These are phyloP conservation scores for Herpotrichia juniperi DNA, from an alignment of 2,329 filamentous ascomycete genomes.

Conservation along the genomic window DNA sequence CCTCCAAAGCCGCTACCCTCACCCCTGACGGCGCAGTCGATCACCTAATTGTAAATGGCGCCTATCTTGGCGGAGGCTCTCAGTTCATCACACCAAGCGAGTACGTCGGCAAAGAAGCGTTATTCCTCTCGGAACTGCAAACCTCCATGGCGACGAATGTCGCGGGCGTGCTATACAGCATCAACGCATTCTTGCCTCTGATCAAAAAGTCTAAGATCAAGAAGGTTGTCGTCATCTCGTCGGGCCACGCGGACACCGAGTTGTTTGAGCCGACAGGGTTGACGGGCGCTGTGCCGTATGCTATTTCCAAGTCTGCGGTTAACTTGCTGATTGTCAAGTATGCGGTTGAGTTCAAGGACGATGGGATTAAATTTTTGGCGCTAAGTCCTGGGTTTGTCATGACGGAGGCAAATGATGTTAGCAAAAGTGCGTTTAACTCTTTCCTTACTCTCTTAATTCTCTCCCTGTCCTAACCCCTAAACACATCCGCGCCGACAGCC, in stretches of 20 bases:
- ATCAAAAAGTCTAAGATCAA: constrained; percentile 46
- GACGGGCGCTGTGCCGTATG: constrained; percentile 37
- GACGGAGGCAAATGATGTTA: background rate
- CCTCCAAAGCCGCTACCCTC: constrained; percentile 36
- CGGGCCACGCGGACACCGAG: constrained; percentile 42
- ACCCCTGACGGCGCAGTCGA: constrained; percentile 48
- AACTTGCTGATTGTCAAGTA: constrained; percentile 53
- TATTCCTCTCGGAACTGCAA: constrained; percentile 17
- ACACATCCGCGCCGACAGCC: background rate
- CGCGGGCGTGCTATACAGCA: constrained; percentile 36
- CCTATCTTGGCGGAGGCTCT: constrained; percentile 29
- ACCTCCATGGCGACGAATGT: constrained; percentile 34
- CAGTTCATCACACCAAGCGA: constrained; percentile 20
- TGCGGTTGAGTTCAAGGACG: constrained; percentile 35
- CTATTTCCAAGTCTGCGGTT: constrained; percentile 48
- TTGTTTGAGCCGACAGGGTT: constrained; percentile 29
- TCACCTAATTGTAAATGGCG: constrained; percentile 51
- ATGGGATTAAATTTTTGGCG: constrained; percentile 27
- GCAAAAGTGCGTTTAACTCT: background rate
- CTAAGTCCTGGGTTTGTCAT: constrained; percentile 27
- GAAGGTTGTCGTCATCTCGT: constrained; percentile 51
- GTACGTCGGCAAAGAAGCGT: constrained; percentile 13
- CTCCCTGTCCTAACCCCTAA: too few relatives aligned
- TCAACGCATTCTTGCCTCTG: constrained; percentile 50
- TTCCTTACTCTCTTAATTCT: too few relatives aligned